Evolutionary conservation across 306 rosid genomes (phyloP).

Genomic region (Castanopsis chinensis): DNA sequence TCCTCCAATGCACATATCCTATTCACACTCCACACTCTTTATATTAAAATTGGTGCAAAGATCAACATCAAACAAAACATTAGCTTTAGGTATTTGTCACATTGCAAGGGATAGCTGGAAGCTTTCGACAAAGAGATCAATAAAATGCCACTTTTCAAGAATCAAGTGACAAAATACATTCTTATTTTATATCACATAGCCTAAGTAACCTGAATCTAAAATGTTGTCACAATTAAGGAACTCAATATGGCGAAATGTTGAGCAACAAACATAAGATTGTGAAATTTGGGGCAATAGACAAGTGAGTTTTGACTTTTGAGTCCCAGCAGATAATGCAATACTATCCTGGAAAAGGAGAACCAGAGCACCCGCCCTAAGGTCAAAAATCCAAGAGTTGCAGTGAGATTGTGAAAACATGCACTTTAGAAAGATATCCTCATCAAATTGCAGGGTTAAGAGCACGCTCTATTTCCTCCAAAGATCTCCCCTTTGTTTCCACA

Average conservation of each 20-base stretch:
- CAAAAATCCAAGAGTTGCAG: slow-evolving; percentile 22
- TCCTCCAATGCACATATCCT: too few species aligned
- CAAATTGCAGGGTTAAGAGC: slow-evolving; percentile 62
- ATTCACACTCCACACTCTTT: too few species aligned
- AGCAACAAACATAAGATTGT: slow-evolving; percentile 7
- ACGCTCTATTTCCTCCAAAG: slow-evolving; percentile 89
- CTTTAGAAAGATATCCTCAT: slow-evolving; percentile 18
- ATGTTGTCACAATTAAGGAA: slow-evolving; percentile 5
- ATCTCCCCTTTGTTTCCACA: slow-evolving; percentile 94
- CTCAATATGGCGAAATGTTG: neutral
- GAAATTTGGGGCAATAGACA: slow-evolving; percentile 15
- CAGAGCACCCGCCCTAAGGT: slow-evolving; percentile 3
- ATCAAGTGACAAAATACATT: slow-evolving; percentile 3
- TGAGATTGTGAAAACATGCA: slow-evolving; percentile 11
- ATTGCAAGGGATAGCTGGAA: neutral
- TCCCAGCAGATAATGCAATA: slow-evolving; percentile 4
- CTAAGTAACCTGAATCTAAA: slow-evolving; percentile 1
- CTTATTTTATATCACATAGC: slow-evolving; percentile 9
- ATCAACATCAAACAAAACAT: too few species aligned
- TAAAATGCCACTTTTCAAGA: neutral
- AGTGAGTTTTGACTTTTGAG: slow-evolving; percentile 6
- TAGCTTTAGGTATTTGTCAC: neutral
- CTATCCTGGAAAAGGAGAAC: neutral
- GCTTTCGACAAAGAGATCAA: neutral
- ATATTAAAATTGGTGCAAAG: too few species aligned